These are phyloP conservation scores for Macrophomina tecta DNA, from an alignment of 2,329 filamentous ascomycete species.

Conservation along the genomic window DNA sequence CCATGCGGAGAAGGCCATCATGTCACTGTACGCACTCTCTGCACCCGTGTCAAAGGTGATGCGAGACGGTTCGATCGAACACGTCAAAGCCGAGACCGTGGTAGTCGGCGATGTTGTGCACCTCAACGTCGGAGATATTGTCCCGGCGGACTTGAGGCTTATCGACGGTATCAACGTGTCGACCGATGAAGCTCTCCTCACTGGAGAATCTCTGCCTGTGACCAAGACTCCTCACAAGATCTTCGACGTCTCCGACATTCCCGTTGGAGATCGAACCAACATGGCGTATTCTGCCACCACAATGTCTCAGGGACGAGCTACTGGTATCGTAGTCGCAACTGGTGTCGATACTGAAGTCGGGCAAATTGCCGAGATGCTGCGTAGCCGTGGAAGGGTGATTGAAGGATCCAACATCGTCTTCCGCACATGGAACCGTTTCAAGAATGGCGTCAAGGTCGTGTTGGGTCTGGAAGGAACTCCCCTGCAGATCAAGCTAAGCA, in stretches of 20 bases:
- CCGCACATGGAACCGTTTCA: constrained; percentile 37
- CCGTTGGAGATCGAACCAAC: constrained; percentile 70
- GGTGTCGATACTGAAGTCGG: constrained; percentile 78
- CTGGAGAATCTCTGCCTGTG: constrained; percentile 74
- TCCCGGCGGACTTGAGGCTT: constrained; percentile 69
- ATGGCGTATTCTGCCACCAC: constrained; percentile 74
- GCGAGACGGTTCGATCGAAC: constrained; percentile 43
- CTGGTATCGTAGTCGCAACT: constrained; percentile 71
- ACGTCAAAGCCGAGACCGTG: constrained; percentile 45
- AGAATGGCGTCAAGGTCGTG: constrained; percentile 54
- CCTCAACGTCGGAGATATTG: constrained; percentile 62
- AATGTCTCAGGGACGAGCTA: constrained; percentile 73
- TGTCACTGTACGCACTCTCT: constrained; percentile 48
- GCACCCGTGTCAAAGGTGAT: constrained; percentile 47
- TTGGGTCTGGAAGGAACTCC: constrained; percentile 79
- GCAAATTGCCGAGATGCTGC: constrained; percentile 64
- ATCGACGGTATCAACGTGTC: constrained; percentile 74
- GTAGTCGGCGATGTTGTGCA: constrained; percentile 49
- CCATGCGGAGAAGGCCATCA: constrained; percentile 50
- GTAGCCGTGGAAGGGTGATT: constrained; percentile 12
- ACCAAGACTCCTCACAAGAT: constrained; percentile 65
- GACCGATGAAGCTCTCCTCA: constrained; percentile 76
- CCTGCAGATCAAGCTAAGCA: constrained; percentile 82
- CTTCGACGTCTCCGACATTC: constrained; percentile 59
- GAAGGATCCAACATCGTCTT: constrained; percentile 22